Conservation (phyloP, 2,329 filamentous ascomycete species). For the Colletotrichum plurivorum region DNA sequence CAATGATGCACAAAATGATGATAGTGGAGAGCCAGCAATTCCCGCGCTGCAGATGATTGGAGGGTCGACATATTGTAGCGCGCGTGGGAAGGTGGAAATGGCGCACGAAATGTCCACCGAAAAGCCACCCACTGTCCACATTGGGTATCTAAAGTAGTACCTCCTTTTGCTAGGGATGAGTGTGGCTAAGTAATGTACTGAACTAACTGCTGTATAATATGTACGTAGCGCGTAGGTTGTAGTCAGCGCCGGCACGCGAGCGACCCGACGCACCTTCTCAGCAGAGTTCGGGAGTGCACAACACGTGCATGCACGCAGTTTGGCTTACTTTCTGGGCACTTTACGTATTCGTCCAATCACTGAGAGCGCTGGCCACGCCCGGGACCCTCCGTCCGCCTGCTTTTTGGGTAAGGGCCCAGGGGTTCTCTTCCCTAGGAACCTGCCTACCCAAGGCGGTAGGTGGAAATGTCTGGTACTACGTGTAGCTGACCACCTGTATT, state of each 20-base stretch:
- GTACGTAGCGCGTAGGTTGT: too few species aligned
- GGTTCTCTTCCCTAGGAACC: neutral
- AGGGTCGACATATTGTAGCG: neutral
- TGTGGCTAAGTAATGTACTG: too few species aligned
- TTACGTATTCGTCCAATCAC: neutral
- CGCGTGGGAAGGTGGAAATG: slow-evolving; percentile 7
- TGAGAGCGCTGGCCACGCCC: slow-evolving; percentile 5
- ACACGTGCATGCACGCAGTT: slow-evolving; percentile 2
- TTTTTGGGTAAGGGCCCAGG: neutral
- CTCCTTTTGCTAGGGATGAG: neutral
- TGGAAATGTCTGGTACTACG: too few species aligned
- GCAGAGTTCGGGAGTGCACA: slow-evolving; percentile 3
- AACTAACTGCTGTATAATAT: too few species aligned
- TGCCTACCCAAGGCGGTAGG: too few species aligned
- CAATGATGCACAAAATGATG: neutral
- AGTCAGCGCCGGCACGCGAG: too few species aligned
- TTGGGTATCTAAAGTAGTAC: neutral
- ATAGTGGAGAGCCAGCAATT: slow-evolving; percentile 16
- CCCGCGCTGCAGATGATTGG: slow-evolving; percentile 6
- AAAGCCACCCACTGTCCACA: neutral
- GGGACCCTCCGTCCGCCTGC: slow-evolving; percentile 3
- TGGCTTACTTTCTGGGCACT: slow-evolving; percentile 26
- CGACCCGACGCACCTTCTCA: neutral
- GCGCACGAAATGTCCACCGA: slow-evolving; percentile 24
- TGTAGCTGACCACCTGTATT: too few species aligned